Conservation (phyloP, 805 yeast genomes). For the Metschnikowia continentalis region DNA sequence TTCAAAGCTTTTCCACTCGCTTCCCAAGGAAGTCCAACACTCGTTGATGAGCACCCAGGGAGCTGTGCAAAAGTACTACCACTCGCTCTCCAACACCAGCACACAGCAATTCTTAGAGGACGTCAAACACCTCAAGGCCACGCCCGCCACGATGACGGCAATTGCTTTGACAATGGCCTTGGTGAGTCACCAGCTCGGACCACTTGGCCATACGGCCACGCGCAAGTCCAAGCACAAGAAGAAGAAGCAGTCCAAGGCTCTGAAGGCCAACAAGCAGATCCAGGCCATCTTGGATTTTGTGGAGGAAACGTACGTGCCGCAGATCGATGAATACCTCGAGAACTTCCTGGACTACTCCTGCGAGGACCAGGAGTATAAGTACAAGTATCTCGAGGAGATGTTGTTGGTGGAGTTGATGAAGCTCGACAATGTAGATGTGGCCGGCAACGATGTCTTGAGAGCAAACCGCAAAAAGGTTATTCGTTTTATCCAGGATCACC, state of each 20-base stretch:
- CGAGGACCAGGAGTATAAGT: slow-evolving; percentile 40
- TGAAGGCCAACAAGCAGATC: slow-evolving; percentile 36
- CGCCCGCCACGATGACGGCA: slow-evolving; percentile 31
- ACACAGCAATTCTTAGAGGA: slow-evolving; percentile 28
- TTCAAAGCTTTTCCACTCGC: not conserved
- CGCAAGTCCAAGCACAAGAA: slow-evolving; percentile 24
- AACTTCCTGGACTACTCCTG: slow-evolving; percentile 8
- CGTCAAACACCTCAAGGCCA: slow-evolving; percentile 25
- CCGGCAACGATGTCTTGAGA: slow-evolving; percentile 49
- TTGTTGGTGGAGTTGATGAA: slow-evolving; percentile 61
- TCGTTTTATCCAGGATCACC: slow-evolving; percentile 55
- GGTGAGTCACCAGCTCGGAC: too few relatives aligned
- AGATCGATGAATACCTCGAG: slow-evolving; percentile 15
- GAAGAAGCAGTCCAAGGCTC: slow-evolving; percentile 38
- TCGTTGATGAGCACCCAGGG: slow-evolving; percentile 1
- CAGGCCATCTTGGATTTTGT: slow-evolving; percentile 38
- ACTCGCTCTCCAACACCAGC: slow-evolving; percentile 12
- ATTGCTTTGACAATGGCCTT: too few relatives aligned
- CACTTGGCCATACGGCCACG: not conserved
- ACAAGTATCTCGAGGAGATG: slow-evolving; percentile 61
- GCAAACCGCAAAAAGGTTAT: slow-evolving; percentile 56
- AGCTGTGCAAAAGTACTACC: slow-evolving; percentile 11
- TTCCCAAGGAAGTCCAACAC: slow-evolving; percentile 5
- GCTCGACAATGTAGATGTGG: slow-evolving; percentile 60
- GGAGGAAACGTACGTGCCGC: slow-evolving; percentile 37